Conservation (phyloP, 108 stramenopile genomes). For the Nitzschia sp. region DNA sequence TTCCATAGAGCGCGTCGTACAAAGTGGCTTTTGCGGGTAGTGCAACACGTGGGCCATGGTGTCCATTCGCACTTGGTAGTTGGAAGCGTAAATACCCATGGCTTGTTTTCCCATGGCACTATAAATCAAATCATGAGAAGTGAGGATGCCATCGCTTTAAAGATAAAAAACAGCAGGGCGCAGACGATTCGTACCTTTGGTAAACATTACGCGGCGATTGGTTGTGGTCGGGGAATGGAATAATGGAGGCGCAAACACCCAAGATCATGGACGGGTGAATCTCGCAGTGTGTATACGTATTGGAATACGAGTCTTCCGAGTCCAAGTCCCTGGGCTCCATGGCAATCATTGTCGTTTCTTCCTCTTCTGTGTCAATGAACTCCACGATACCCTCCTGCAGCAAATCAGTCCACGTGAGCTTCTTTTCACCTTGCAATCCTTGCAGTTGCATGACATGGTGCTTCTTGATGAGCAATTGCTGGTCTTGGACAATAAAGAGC, state of each 20-base stretch:
- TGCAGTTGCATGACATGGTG: constrained; percentile 82
- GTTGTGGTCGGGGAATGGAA: constrained; percentile 99
- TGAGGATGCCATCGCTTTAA: neutral
- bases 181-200: constrained; percentile 56
- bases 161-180: neutral
- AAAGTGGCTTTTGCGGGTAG: constrained; percentile 99
- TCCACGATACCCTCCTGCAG: constrained; percentile 95
- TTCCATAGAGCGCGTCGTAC: constrained; percentile 98
- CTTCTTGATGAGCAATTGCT: constrained; percentile 83
- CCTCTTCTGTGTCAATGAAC: constrained; percentile 99
- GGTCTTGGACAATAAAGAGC: constrained; percentile 92
- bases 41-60: constrained; percentile 99
- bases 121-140: neutral
- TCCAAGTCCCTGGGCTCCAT: constrained; percentile 95
- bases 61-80: constrained; percentile 99
- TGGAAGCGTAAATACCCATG: constrained; percentile 97
- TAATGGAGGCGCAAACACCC: constrained; percentile 93
- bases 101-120: constrained; percentile 93
- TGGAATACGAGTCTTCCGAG: constrained; percentile 84
- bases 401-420: constrained; percentile 88
- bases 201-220: constrained; percentile 99
- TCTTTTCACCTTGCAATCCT: constrained; percentile 71
- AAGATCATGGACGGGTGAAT: constrained; percentile 99
- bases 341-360: constrained; percentile 99
- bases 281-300: constrained; percentile 99